These are phyloP conservation scores for Cynanchum wilfordii DNA, from an alignment of 257 asterid genomes.

Conservation along the genomic window DNA sequence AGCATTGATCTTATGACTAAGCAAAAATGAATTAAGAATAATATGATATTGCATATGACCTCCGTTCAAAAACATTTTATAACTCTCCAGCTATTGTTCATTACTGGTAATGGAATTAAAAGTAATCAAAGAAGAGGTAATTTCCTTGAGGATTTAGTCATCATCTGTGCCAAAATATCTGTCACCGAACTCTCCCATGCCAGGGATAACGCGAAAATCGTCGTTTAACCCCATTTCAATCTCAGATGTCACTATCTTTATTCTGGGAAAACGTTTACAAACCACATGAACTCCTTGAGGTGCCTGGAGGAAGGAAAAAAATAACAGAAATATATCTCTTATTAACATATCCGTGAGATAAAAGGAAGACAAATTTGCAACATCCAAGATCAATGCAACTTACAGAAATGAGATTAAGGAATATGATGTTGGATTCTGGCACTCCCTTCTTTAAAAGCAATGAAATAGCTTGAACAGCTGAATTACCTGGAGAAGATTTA, in stretches of 20 bases:
- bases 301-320: conserved; percentile 45
- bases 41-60: background rate
- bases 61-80: background rate
- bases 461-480: conserved; percentile 90
- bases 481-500: conserved; percentile 62
- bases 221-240: conserved; percentile 80
- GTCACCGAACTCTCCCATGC: conserved; percentile 99
- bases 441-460: conserved; percentile 89
- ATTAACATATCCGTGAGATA: background rate
- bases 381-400: conserved; percentile 21
- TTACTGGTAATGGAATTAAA: conserved; percentile 3
- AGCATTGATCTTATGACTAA: conserved; percentile 6
- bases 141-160: conserved; percentile 32
- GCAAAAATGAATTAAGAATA: conserved; percentile 4
- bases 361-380: background rate
- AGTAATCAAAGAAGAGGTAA: background rate
- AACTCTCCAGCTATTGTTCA: background rate
- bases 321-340: background rate
- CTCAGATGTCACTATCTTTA: conserved; percentile 98
- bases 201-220: conserved; percentile 88
- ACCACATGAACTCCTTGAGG: conserved; percentile 98
- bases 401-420: conserved; percentile 94
- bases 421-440: conserved; percentile 88
- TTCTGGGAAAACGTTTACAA: conserved; percentile 80
- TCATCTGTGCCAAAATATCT: conserved; percentile 95